Evolutionary conservation across 2,329 filamentous ascomycete genomes (phyloP).

Genomic region (Akanthomyces uredinophilus): DNA sequence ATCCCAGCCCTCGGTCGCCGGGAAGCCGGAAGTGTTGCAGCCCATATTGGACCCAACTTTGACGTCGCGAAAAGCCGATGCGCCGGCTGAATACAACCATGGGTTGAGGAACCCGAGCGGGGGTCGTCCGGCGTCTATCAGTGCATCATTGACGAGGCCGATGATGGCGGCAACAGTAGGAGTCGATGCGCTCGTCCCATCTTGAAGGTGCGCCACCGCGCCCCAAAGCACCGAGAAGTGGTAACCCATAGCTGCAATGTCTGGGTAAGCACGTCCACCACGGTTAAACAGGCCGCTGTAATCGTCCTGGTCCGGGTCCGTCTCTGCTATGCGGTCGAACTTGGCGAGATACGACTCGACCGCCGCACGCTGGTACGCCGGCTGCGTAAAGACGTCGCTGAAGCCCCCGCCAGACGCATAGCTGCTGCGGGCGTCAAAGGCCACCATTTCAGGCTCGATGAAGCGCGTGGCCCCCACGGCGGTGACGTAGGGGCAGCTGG

Average conservation of each 20-base stretch:
- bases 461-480: neutral
- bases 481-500: slow-evolving; percentile 2
- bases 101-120: slow-evolving; percentile 39
- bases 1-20: neutral
- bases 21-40: slow-evolving; percentile 25
- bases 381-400: slow-evolving; percentile 28
- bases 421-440: neutral
- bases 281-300: slow-evolving; percentile 24
- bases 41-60: slow-evolving; percentile 33
- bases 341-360: slow-evolving; percentile 25
- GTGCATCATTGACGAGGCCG: slow-evolving; percentile 20
- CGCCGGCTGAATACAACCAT: slow-evolving; percentile 30
- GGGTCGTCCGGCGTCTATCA: slow-evolving; percentile 15
- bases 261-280: slow-evolving; percentile 33
- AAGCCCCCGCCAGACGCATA: slow-evolving; percentile 25
- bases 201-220: neutral
- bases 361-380: slow-evolving; percentile 24
- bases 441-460: neutral
- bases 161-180: slow-evolving; percentile 21
- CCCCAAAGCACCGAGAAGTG: slow-evolving; percentile 35
- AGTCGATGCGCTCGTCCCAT: slow-evolving; percentile 19
- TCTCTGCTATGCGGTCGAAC: slow-evolving; percentile 8
- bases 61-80: slow-evolving; percentile 34
- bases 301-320: too few relatives aligned
- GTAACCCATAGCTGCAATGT: slow-evolving; percentile 40